Evolutionary conservation across 805 yeast species (phyloP).

Genomic region (Lipomyces mesembrius): DNA sequence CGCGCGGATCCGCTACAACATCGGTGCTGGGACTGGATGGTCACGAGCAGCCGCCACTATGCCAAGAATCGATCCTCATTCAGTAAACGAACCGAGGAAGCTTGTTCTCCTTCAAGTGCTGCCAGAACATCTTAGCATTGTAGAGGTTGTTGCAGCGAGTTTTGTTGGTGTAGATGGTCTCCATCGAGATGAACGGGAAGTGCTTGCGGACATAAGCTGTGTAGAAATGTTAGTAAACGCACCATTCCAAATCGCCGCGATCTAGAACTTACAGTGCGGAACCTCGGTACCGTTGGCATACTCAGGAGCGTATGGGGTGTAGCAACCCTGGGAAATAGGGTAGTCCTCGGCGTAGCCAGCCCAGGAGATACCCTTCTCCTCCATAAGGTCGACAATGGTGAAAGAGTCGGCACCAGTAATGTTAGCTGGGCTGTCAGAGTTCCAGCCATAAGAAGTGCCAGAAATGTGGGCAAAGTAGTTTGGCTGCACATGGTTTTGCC

Average conservation of each 20-base stretch:
- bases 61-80: no score
- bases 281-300: no score
- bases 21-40: no score
- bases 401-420: background rate
- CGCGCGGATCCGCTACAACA: no score
- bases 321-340: conserved; percentile 7
- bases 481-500: background rate
- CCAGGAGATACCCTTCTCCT: background rate
- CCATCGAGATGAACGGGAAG: conserved; percentile 54
- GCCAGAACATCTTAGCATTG: conserved; percentile 53
- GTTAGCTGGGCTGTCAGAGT: background rate
- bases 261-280: no score
- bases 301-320: no score
- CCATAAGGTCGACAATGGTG: background rate
- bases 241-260: no score
- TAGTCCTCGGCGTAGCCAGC: conserved; percentile 53
- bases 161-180: conserved; percentile 47
- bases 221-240: background rate
- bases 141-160: conserved; percentile 53
- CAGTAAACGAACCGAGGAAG: conserved; percentile 59
- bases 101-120: conserved; percentile 49
- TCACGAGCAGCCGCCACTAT: no score
- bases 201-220: conserved; percentile 52
- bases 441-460: background rate
- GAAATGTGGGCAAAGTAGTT: background rate